Evolutionary conservation across 2,329 filamentous ascomycete species (phyloP).

Genomic region (Penicillium frequentans): DNA sequence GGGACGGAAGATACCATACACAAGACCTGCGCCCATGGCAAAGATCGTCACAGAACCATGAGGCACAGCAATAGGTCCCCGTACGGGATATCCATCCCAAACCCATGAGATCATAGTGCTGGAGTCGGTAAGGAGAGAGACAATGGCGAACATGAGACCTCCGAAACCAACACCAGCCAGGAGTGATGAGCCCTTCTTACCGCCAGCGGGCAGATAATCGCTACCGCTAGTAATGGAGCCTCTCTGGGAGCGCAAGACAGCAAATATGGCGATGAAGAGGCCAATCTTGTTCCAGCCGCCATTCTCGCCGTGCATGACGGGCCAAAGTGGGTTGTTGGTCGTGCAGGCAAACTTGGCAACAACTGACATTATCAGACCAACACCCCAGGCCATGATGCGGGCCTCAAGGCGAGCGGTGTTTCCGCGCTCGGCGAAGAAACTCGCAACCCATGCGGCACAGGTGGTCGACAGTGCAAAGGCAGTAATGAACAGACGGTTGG

Average conservation of each 20-base stretch:
- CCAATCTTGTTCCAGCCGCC: conserved; percentile 91
- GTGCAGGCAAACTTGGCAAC: conserved; percentile 89
- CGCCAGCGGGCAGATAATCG: conserved; percentile 52
- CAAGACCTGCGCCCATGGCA: conserved; percentile 79
- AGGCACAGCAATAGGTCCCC: conserved; percentile 83
- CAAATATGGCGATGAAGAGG: conserved; percentile 71
- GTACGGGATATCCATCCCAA: conserved; percentile 92
- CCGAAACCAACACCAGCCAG: conserved; percentile 76
- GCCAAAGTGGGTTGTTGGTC: conserved; percentile 97
- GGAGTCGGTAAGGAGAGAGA: conserved; percentile 91
- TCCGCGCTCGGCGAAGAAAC: conserved; percentile 73
- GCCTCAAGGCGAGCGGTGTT: conserved; percentile 76
- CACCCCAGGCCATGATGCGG: conserved; percentile 74
- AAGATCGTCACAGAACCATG: conserved; percentile 85
- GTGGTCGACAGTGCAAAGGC: conserved; percentile 78
- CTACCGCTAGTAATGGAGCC: conserved; percentile 54
- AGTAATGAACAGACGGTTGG: conserved; percentile 74
- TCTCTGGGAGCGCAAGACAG: conserved; percentile 74
- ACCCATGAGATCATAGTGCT: conserved; percentile 99
- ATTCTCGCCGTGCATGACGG: conserved; percentile 83
- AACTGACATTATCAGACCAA: conserved; percentile 81
- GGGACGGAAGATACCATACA: conserved; percentile 73
- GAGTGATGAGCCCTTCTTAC: conserved; percentile 65
- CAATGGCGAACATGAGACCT: conserved; percentile 83
- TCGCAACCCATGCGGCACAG: conserved; percentile 81